A percentile compares a stretch with the other conserved stretches of the same genome.
These are phyloP conservation scores for Grosmannia penicillata DNA, from an alignment of 2,329 filamentous ascomycete species.

Conservation along the genomic window DNA sequence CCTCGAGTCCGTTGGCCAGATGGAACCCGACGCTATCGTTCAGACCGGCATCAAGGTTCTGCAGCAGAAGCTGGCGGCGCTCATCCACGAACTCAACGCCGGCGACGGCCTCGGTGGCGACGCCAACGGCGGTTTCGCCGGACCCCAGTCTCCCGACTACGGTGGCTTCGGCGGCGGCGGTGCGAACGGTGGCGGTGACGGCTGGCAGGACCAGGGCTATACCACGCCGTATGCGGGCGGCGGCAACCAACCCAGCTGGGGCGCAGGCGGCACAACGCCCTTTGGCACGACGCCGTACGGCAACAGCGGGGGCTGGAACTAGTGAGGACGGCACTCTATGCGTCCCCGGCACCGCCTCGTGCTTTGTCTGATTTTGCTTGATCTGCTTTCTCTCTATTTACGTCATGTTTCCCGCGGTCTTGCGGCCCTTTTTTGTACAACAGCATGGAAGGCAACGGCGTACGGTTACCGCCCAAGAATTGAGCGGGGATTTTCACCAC, in stretches of 20 bases:
- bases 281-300: conserved; percentile 31
- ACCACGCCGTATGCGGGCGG: conserved; percentile 45
- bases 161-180: conserved; percentile 37
- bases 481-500: not conserved
- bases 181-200: conserved; percentile 29
- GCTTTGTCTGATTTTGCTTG: not conserved
- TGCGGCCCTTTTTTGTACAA: not conserved
- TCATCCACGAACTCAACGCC: conserved; percentile 41
- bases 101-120: conserved; percentile 21
- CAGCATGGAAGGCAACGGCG: not conserved
- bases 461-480: not conserved
- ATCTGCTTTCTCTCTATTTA: not conserved
- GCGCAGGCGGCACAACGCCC: conserved; percentile 33
- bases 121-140: conserved; percentile 39
- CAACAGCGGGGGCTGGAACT: conserved; percentile 37
- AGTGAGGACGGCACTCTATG: no score
- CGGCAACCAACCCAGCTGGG: conserved; percentile 50
- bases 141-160: conserved; percentile 52
- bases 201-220: conserved; percentile 50
- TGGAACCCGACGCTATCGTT: conserved; percentile 82
- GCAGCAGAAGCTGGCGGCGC: conserved; percentile 74
- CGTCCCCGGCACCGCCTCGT: no score
- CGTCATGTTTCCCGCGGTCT: no score
- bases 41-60: conserved; percentile 77
- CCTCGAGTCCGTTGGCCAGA: conserved; percentile 74